phyloP scores from a whole-genome alignment of 192 early-diverging fungal genomes.

The Coemansia sp. region DNA sequence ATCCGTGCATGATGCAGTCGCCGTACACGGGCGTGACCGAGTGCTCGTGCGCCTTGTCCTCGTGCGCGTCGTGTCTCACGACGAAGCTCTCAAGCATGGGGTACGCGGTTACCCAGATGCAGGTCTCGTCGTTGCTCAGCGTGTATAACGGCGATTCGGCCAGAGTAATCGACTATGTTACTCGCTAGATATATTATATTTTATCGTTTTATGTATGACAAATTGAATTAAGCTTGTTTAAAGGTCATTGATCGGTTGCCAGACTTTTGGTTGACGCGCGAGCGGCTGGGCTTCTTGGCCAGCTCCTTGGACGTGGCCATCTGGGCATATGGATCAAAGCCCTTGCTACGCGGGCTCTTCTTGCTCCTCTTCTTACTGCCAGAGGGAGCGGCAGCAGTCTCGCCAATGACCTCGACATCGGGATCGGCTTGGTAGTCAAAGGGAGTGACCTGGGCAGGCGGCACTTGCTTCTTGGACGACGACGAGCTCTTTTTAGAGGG shows the following conservation, averaged over 20 bases:
- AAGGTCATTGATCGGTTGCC: conserved; percentile 34
- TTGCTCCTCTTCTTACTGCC: not conserved
- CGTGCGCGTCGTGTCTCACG: conserved; percentile 6
- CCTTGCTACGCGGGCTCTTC: not conserved
- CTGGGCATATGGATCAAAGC: conserved; percentile 37
- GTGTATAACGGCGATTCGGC: conserved; percentile 4
- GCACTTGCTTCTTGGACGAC: too few species aligned
- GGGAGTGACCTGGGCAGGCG: conserved; percentile 6
- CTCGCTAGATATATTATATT: not conserved
- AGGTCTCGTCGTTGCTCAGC: not conserved
- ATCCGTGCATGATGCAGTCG: conserved; percentile 36
- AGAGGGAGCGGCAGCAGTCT: not conserved
- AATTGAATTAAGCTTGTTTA: conserved; percentile 10
- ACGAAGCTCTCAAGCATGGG: not conserved
- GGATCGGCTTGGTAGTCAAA: conserved; percentile 14
- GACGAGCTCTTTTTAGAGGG: not conserved
- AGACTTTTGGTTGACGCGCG: conserved; percentile 13
- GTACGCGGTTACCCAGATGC: not conserved
- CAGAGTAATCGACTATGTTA: conserved; percentile 4
- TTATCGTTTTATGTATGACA: not conserved
- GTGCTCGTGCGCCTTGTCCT: conserved; percentile 12
- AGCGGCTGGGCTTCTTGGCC: conserved; percentile 2
- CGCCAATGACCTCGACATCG: conserved; percentile 11
- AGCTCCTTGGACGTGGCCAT: conserved; percentile 9
- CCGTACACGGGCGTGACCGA: conserved; percentile 17